Conservation (phyloP, 106 monocot genomes). For the Platanthera zijinensis region DNA sequence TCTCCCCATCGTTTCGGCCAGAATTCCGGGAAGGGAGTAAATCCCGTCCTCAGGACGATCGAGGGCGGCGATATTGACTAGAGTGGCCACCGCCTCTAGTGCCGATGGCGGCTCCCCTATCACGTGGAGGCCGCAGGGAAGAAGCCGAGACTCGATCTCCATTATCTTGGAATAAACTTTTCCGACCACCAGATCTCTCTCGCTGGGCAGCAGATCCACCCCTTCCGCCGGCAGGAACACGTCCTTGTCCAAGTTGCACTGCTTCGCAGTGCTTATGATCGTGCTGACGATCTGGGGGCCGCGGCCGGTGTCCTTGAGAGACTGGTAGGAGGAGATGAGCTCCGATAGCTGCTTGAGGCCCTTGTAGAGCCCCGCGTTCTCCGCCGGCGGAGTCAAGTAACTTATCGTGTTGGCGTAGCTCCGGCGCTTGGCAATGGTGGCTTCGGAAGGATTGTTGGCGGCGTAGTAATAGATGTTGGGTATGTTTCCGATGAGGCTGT, state of each 20-base stretch:
- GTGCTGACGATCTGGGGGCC: slow-evolving; percentile 65
- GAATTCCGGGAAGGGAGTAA: slow-evolving; percentile 42
- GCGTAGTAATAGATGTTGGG: slow-evolving; percentile 77
- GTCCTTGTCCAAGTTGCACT: slow-evolving; percentile 74
- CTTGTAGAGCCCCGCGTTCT: slow-evolving; percentile 75
- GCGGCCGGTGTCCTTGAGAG: slow-evolving; percentile 58
- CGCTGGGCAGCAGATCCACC: slow-evolving; percentile 23
- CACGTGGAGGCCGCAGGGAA: slow-evolving; percentile 65
- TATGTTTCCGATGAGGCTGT: slow-evolving; percentile 68
- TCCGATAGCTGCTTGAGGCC: slow-evolving; percentile 65
- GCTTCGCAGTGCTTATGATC: slow-evolving; percentile 61
- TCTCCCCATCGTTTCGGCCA: slow-evolving; percentile 49
- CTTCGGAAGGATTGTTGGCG: slow-evolving; percentile 73
- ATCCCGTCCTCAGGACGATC: slow-evolving; percentile 63
- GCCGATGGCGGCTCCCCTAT: slow-evolving; percentile 70
- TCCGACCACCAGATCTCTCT: slow-evolving; percentile 49
- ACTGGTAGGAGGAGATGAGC: slow-evolving; percentile 69
- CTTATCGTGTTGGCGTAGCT: slow-evolving; percentile 72
- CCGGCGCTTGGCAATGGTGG: slow-evolving; percentile 61
- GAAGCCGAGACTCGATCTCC: slow-evolving; percentile 69
- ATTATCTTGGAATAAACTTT: slow-evolving; percentile 75
- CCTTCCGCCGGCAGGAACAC: slow-evolving; percentile 48
- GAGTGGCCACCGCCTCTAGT: slow-evolving; percentile 55
- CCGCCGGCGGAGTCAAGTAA: slow-evolving; percentile 70
- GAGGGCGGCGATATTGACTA: slow-evolving; percentile 62